Evolutionary conservation across 306 rosid genomes (phyloP), one percentile per base, ranked within the genome.

Genomic region (Amphicarpaea edgeworthii): DNA sequence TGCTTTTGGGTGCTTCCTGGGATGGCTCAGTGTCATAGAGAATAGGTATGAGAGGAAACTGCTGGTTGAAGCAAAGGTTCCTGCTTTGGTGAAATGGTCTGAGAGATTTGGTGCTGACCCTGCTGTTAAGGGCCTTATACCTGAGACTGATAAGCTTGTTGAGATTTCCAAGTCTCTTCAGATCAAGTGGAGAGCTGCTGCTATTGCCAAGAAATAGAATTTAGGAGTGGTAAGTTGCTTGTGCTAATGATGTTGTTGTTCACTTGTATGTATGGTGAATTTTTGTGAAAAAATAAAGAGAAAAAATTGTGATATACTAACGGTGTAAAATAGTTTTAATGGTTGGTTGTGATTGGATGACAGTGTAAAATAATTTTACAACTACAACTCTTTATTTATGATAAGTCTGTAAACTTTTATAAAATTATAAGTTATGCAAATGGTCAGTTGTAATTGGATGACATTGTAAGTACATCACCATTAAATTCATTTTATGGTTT

Each of bases 1-100:
- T 80, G 86, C 86, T 66, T 79, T 91, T 34, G 93, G 96, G n/a
- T 24, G 82, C 59, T 78, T 63, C 40, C n/a, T 90, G 78, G 87
- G 84, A 7, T 83, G 87, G 87, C 20, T 89, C 0, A 77, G 76
- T 40, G 90, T 80, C 3, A 69, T 71, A 24, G 91, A 90, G 54
- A 68, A 19, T 8, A 40, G 37, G 3, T 55, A 9, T 45, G 91
- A 78, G 20, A 6, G 79, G 69, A 85, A 85, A 74, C 8, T 91
- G 2, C 54, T 88, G 2, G 84, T 72, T 65, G 85, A 81, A 73
- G 76, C 34, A 32, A 90, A 68, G 23, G 70, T 81, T 72, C 91
- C 90, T 23, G 17, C 32, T 41, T 65, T 91, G 85, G 82, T 68
- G 57, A 84, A 85, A 41, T 91, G 91, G 93, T 89, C 87, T 8